Base-by-base conservation (phyloP, 2,329 filamentous ascomycete species). In the Aspergillus udagawae region DNA sequence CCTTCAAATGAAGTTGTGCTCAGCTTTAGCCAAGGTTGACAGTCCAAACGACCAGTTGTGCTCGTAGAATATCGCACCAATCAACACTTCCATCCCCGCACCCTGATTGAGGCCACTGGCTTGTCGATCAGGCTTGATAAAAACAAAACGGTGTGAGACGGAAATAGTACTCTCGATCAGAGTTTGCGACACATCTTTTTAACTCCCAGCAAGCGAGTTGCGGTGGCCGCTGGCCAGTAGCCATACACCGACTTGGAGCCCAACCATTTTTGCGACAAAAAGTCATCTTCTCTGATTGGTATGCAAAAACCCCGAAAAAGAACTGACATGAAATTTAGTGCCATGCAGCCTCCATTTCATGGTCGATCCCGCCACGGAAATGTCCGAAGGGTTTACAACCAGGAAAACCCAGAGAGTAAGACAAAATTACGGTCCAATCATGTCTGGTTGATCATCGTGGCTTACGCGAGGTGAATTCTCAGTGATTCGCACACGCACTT, bases 1-100 rank as follows among this genome's bases (percentile, higher is more conserved):
- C 7, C 32, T 38, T 38, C 32, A 17, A 38, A 38, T 17, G 32
- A 17, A 17, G 32, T 17, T 6, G 32, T 38, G 6, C 32, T 38
- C 14, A n/a, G 14, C 32, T 38, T 38, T 7, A 20, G 44, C 14
- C 21, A 47, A 14, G 23, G 44, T 47, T 12, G 23, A 47, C 44
- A 27, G 12, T 14, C 2, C 8, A 23, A 47, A 23, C 12, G 51
- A 56, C 60, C 60, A 44, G 53, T 57, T 29, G 44, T 35, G 29
- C 52, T 67, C 65, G 68, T 66, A 62, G 61, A 69, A 66, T 70
- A 66, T 65, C 49, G 57, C 59, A 58, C 69, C 67, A 70, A 71
- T 70, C 59, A 65, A 32, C 51, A 49, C 17, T 6, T 29, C 28
- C 49, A 60, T 60, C 62, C 62, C 66, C 64, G 60, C 60, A 62